Conservation (phyloP, 2,329 filamentous ascomycete species). For the Fusarium solani-melongenae region DNA sequence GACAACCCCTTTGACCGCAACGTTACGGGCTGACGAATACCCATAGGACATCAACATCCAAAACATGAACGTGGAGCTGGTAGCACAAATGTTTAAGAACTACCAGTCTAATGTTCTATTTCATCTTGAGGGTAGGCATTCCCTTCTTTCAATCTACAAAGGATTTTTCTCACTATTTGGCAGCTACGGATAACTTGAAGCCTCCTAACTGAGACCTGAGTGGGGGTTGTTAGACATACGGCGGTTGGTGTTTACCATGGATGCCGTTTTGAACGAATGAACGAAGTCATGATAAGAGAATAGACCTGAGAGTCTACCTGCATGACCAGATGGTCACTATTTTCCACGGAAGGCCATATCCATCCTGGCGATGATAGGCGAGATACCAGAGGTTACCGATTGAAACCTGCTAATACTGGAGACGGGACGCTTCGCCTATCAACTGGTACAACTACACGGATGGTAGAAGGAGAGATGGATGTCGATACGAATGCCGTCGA, state of each 20-base stretch:
- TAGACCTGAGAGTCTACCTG: not conserved
- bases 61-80: slow-evolving; percentile 98
- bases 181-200: slow-evolving; percentile 86
- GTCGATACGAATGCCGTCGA: not conserved
- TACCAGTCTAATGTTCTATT: slow-evolving; percentile 98
- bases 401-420: not conserved
- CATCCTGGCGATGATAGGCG: not conserved
- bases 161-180: not conserved
- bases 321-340: not conserved
- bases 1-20: not conserved
- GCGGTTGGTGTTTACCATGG: not conserved
- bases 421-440: not conserved
- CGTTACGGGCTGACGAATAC: slow-evolving; percentile 1
- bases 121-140: slow-evolving; percentile 84
- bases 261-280: slow-evolving; percentile 4
- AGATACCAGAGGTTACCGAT: not conserved
- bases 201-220: slow-evolving; percentile 62
- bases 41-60: slow-evolving; percentile 93
- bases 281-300: slow-evolving; percentile 24
- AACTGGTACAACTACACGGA: not conserved
- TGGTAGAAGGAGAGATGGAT: not conserved
- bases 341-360: not conserved
- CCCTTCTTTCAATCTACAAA: not conserved
- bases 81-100: slow-evolving; percentile 99
- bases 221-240: not conserved